Base-by-base conservation (phyloP, 2,329 filamentous ascomycete species). In the Ramularia collo-cygni region DNA sequence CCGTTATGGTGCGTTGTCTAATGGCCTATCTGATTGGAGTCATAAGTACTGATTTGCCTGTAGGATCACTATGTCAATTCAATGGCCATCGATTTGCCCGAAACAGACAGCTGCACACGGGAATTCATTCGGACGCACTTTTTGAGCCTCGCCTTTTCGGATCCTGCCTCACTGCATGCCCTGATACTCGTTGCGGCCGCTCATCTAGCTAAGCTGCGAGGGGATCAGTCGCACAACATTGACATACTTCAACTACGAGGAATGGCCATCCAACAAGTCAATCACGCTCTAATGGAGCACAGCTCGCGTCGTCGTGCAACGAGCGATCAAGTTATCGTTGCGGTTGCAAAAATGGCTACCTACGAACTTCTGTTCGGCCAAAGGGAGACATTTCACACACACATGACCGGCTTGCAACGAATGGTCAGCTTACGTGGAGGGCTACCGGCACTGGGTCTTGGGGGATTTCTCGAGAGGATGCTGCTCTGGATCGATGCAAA, bases 291-390 rank as follows among this genome's bases (percentile, higher is more conserved):
- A 19, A 48, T 49, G n/a, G 51, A 59, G 28, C 51, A 57, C 17
- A 28, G 41, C 14, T 28, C 38, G 2, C 39, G 42, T 14, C 44
- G 46, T 2, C 46, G 56, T 18, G 47, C 50, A 4, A 53, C 63
- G 5, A 64, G 56, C 43, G 69, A 73, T 47, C 63, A 63, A 10
- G 44, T 72, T 21, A 63, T 74, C 36, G 67, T 65, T 7, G 69
- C 71, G 2, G 68, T 72, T 3, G 68, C 67, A 24, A 69, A 71
- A 46, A 70, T 75, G 69, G 71, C 70, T 8, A 67, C 65, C 44
- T 74, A 70, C 51, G 71, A 75, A 49, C 69, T 69, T n/a, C 66
- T 72, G 44, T 71, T 67, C 46, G 70, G 70, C 15, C 60, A 63
- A 14, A 48, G 60, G 14, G 52, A 59, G 3, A 60, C 62, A 10